Evolutionary conservation across 768 basidiomycete species (phyloP).

Genomic region (Paxillus rubicundulus): DNA sequence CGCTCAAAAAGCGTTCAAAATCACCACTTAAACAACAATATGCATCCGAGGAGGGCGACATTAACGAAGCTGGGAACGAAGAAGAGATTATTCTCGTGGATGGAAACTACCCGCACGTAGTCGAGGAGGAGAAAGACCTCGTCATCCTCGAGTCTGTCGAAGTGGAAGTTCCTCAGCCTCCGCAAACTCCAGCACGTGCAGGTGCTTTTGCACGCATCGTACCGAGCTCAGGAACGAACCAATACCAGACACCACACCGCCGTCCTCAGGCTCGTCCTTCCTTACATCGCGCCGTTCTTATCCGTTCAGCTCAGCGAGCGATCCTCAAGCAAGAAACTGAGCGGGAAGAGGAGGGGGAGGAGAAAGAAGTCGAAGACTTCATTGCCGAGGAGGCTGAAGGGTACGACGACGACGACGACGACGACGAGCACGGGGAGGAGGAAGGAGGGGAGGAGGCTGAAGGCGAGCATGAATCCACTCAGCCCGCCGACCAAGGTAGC

Average conservation of each 20-base stretch:
- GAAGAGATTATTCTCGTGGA: conserved; percentile 62
- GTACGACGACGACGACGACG: conserved; percentile 9
- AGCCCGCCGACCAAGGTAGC: conserved; percentile 3
- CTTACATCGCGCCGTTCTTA: conserved; percentile 66
- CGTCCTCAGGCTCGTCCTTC: conserved; percentile 38
- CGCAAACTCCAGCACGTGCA: conserved; percentile 8
- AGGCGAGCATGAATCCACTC: conserved; percentile 11
- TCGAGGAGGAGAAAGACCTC: conserved; percentile 68
- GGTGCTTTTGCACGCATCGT: conserved; percentile 1
- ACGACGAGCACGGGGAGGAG: neutral
- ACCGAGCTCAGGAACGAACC: neutral
- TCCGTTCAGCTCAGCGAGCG: conserved; percentile 66
- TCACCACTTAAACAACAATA: conserved; percentile 11
- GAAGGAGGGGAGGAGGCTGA: conserved; percentile 3
- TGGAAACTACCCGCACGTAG: conserved; percentile 61
- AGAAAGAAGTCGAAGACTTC: conserved; percentile 49
- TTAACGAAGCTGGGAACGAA: conserved; percentile 35
- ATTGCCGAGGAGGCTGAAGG: conserved; percentile 34
- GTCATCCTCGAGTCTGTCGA: conserved; percentile 72
- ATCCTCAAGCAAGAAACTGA: conserved; percentile 52
- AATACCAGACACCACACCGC: conserved; percentile 23
- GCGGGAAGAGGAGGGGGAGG: conserved; percentile 48
- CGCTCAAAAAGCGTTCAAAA: conserved; percentile 20
- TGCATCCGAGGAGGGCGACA: neutral
- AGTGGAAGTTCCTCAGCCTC: conserved; percentile 19